A percentile compares a stretch with the other conserved stretches of the same genome.
These are phyloP conservation scores for Hordeum marinum DNA, from an alignment of 176 grass and related monocot species.

Conservation along the genomic window DNA sequence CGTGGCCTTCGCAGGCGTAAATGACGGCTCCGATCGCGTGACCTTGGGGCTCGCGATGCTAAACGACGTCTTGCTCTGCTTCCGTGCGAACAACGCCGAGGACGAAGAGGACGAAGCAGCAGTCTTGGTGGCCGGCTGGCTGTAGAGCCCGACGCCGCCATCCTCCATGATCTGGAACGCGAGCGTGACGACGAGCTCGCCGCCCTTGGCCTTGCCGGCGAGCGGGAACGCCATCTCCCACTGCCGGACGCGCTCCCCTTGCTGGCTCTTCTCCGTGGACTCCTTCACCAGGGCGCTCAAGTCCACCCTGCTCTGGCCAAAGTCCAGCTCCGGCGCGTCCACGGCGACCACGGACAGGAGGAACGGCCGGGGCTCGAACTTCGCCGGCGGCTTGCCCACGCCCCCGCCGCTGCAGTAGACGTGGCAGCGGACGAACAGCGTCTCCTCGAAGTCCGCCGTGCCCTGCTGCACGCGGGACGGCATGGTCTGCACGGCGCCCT, in stretches of 20 bases:
- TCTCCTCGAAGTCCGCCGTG: slow-evolving; percentile 80
- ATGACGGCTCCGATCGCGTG: slow-evolving; percentile 28
- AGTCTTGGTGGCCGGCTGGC: slow-evolving; percentile 23
- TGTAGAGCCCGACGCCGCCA: slow-evolving; percentile 74
- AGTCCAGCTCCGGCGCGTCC: slow-evolving; percentile 81
- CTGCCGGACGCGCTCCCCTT: slow-evolving; percentile 60
- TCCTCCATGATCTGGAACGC: slow-evolving; percentile 94
- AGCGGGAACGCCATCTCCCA: slow-evolving; percentile 72
- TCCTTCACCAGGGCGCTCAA: slow-evolving; percentile 72
- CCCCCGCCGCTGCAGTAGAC: slow-evolving; percentile 75
- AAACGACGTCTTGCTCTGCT: slow-evolving; percentile 79
- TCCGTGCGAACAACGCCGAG: slow-evolving; percentile 50
- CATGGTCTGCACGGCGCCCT: slow-evolving; percentile 87
- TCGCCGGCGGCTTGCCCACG: slow-evolving; percentile 44
- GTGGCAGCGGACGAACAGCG: slow-evolving; percentile 75
- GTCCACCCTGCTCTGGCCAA: slow-evolving; percentile 66
- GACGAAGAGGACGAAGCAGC: slow-evolving; percentile 11
- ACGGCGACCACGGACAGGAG: slow-evolving; percentile 57
- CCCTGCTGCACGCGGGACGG: slow-evolving; percentile 78
- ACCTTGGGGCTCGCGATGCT: slow-evolving; percentile 78
- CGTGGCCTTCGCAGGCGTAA: slow-evolving; percentile 35
- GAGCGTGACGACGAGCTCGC: slow-evolving; percentile 70
- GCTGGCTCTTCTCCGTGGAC: slow-evolving; percentile 61
- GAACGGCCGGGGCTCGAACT: slow-evolving; percentile 60
- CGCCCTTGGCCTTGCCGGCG: slow-evolving; percentile 82